These are phyloP conservation scores for Uncinocarpus reesii DNA, from an alignment of 2,329 filamentous ascomycete genomes.

Conservation along the genomic window DNA sequence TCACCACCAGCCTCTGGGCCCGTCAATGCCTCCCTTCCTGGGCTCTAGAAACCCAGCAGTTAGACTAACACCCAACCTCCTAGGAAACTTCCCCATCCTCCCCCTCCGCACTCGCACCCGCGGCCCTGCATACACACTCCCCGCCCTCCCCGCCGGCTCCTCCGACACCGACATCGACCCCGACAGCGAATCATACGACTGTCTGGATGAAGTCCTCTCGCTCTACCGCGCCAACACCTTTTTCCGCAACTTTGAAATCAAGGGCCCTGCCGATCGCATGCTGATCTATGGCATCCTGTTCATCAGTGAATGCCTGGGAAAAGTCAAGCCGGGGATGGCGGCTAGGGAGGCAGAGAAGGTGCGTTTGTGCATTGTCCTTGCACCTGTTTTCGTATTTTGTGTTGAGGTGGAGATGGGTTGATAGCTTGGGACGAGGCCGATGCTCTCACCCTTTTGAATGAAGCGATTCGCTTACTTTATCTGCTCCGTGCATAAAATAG, in stretches of 20 bases:
- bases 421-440: too few species aligned
- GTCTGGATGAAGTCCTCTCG: slow-evolving; percentile 82
- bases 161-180: slow-evolving; percentile 53
- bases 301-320: slow-evolving; percentile 77
- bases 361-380: not conserved
- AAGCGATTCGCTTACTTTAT: too few species aligned
- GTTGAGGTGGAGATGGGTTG: too few species aligned
- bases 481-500: too few species aligned
- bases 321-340: slow-evolving; percentile 66
- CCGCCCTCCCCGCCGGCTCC: slow-evolving; percentile 50
- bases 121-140: slow-evolving; percentile 82
- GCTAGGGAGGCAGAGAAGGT: slow-evolving; percentile 58
- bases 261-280: slow-evolving; percentile 85
- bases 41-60: not conserved
- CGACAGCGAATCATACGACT: slow-evolving; percentile 87
- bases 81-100: slow-evolving; percentile 86
- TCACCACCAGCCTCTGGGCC: not conserved
- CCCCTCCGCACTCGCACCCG: slow-evolving; percentile 90
- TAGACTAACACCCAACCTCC: slow-evolving; percentile 19
- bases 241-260: slow-evolving; percentile 99
- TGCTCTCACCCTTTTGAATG: too few species aligned
- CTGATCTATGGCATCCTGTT: slow-evolving; percentile 96
- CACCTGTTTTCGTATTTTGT: not conserved
- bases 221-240: slow-evolving; percentile 97
- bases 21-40: not conserved